Evolutionary conservation across 2,329 filamentous ascomycete species (phyloP).

Genomic region (Aspergillus latus): DNA sequence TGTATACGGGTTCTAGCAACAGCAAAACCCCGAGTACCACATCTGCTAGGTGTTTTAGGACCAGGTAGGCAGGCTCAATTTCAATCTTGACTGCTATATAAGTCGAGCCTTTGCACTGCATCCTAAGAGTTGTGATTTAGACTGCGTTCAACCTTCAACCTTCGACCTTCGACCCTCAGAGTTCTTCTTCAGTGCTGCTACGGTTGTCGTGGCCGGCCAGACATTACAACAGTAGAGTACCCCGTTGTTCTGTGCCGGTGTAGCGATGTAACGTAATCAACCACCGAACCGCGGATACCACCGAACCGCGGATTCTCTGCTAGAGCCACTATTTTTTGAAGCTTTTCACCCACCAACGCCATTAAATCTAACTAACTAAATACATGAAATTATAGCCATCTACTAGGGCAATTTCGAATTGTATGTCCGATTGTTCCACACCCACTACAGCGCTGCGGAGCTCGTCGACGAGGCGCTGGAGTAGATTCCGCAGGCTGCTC

Average conservation of each 20-base stretch:
- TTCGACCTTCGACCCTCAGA: neutral
- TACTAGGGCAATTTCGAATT: too few species aligned
- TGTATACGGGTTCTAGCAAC: slow-evolving; percentile 4
- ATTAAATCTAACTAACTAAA: too few species aligned
- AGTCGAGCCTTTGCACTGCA: neutral
- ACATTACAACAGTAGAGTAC: neutral
- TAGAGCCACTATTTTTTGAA: too few species aligned
- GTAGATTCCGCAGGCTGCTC: too few species aligned
- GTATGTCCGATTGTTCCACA: too few species aligned
- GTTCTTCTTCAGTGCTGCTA: neutral
- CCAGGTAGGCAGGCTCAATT: neutral
- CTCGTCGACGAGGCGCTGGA: too few species aligned
- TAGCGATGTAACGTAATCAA: too few species aligned
- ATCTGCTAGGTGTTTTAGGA: neutral
- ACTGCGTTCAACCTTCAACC: neutral
- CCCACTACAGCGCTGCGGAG: too few species aligned
- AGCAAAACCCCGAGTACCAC: neutral
- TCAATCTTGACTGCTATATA: neutral
- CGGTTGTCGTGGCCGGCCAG: neutral
- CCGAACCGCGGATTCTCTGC: too few species aligned
- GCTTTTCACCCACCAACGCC: too few species aligned
- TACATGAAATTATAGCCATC: too few species aligned
- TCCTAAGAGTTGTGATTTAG: neutral
- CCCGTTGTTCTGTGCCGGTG: neutral
- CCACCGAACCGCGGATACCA: too few species aligned